Evolutionary conservation across 495 filamentous ascomycete genomes (phyloP).

Genomic region (Neurospora hispaniola): DNA sequence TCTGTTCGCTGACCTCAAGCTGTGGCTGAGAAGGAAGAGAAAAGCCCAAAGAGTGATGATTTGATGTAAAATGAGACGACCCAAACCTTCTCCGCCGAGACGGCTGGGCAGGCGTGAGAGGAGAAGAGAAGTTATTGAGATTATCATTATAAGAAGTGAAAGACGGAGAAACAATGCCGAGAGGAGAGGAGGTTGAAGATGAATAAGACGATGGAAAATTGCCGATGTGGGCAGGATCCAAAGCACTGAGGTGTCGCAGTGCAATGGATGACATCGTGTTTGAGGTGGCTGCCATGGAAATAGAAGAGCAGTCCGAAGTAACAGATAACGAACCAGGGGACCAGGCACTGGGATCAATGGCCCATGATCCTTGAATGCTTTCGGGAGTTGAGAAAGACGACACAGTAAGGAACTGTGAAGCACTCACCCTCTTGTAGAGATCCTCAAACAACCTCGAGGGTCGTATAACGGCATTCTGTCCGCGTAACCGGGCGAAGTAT

Average conservation of each 20-base stretch:
- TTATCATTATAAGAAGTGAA: constrained; percentile 7
- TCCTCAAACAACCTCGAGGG: constrained; percentile 39
- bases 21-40: constrained; percentile 14
- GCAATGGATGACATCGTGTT: constrained; percentile 11
- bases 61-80: constrained; percentile 20
- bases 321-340: constrained; percentile 18
- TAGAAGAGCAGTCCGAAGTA: constrained; percentile 24
- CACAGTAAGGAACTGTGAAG: constrained; percentile 21
- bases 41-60: constrained; percentile 6
- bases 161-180: constrained; percentile 5
- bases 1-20: constrained; percentile 18
- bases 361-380: constrained; percentile 11
- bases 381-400: constrained; percentile 16
- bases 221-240: constrained; percentile 14
- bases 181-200: constrained; percentile 13
- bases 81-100: constrained; percentile 12
- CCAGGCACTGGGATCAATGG: constrained; percentile 29
- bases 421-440: constrained; percentile 43
- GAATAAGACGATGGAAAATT: constrained; percentile 14
- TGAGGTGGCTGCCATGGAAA: constrained; percentile 17
- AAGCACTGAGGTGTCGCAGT: constrained; percentile 9
- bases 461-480: constrained; percentile 31
- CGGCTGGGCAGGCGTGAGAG: constrained; percentile 3
- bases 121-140: constrained; percentile 9
- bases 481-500: constrained; percentile 42